Base-by-base conservation (phyloP, 1,139 yeast species). In the Yamadazyma epiphylla region DNA sequence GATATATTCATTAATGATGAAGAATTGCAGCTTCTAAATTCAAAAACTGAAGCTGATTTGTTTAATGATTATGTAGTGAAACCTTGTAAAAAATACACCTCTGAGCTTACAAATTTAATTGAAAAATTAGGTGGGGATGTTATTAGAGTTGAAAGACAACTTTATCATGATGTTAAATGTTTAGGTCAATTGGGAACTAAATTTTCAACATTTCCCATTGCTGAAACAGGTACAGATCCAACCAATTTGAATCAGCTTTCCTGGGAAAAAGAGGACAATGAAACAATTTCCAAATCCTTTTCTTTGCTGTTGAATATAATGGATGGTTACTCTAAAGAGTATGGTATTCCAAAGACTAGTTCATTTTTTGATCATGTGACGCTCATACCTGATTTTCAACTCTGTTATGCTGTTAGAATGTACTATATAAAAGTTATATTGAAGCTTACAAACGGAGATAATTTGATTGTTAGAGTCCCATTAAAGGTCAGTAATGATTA, bases 361-460 rank as follows among this genome's bases (percentile, higher is more conserved):
- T 49, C 49, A 19, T 60, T 60, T 24, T 58, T 49, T 37, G 65
- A 48, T 35, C 42, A 38, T 32, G 46, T 56, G 31, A 70, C 80
- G 0, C 51, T 78, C 37, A 66, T 75, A 3, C 84, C 84, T 1
- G 69, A 64, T 37, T 74, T 75, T 49, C 83, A 78, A 46, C 66
- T 66, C 27, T 78, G 84, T 48, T 50, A 70, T 28, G 58, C 74
- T 33, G 64, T 77, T 6, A 58, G 84, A 39, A 47, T 73, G 26
- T 76, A 77, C 45, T 69, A 70, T 32, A 38, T 65, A 14, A 64
- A 57, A 39, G 39, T 65, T 3, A 40, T 46, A 2, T 51, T 60
- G 14, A 60, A 53, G 44, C 51, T 65, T 25, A 38, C 45, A 14
- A 53, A 56, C 28, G 64, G 66, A 3, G 64, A 59, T 12, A 28